Evolutionary conservation across 306 rosid genomes (phyloP).

Genomic region (Acacia confusa): DNA sequence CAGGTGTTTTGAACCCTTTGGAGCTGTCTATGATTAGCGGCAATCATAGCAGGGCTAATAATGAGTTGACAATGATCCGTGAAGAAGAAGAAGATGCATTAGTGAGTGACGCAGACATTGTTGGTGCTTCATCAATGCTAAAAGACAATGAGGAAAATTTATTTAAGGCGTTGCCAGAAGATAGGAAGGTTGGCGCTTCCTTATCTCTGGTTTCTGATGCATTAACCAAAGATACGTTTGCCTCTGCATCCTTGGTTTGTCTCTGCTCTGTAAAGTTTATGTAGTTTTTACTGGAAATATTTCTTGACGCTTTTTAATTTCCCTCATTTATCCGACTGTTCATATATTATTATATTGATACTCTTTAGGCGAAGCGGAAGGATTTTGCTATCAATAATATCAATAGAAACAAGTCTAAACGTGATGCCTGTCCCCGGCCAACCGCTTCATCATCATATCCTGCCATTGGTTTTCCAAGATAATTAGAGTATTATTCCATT

Average conservation of each 20-base stretch:
- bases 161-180: not conserved
- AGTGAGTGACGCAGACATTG: not conserved
- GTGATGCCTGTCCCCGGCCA: slow-evolving; percentile 66
- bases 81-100: slow-evolving; percentile 36
- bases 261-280: not conserved
- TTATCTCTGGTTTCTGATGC: slow-evolving; percentile 34
- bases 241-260: slow-evolving; percentile 10
- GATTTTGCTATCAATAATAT: slow-evolving; percentile 53
- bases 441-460: slow-evolving; percentile 83
- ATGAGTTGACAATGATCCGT: slow-evolving; percentile 46
- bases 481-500: not conserved
- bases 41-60: slow-evolving; percentile 36
- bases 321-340: not conserved
- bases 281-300: not conserved
- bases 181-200: slow-evolving; percentile 31
- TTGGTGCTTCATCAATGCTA: not conserved
- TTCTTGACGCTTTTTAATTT: not conserved
- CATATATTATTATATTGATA: slow-evolving; percentile 1
- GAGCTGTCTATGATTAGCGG: slow-evolving; percentile 88
- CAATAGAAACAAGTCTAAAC: slow-evolving; percentile 59
- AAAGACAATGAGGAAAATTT: not conserved
- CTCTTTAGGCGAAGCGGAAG: slow-evolving; percentile 63
- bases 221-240: slow-evolving; percentile 22
- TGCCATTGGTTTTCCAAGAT: slow-evolving; percentile 30
- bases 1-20: slow-evolving; percentile 76